phyloP scores from a whole-genome alignment of 2,329 filamentous ascomycete genomes.

The Zymoseptoria ardabiliae region DNA sequence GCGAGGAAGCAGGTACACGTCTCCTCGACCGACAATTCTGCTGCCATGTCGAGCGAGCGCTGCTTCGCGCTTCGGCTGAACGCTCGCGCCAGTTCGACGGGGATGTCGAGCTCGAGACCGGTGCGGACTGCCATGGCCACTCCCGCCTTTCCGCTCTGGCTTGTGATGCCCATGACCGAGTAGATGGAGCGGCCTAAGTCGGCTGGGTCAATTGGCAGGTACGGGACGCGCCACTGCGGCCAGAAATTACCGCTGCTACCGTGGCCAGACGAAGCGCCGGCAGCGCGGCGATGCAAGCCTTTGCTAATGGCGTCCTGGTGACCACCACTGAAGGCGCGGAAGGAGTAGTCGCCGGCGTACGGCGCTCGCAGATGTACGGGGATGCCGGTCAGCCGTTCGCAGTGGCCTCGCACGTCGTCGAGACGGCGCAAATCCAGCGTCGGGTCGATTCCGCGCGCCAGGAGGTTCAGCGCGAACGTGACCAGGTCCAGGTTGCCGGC shows the following conservation, averaged over 20 bases:
- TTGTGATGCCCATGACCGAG: neutral
- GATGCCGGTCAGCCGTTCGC: neutral
- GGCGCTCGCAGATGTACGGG: neutral
- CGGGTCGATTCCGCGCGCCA: neutral
- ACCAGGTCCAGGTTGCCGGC: slow-evolving; percentile 1
- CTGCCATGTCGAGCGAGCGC: too few relatives aligned
- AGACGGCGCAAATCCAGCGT: neutral
- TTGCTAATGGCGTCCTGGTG: slow-evolving; percentile 1
- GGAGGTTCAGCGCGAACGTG: neutral
- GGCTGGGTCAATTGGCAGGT: slow-evolving; percentile 1
- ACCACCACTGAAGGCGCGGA: neutral
- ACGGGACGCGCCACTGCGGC: neutral
- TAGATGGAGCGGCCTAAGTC: neutral
- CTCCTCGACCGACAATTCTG: too few relatives aligned
- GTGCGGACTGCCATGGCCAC: neutral
- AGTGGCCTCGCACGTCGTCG: neutral
- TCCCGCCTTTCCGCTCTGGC: slow-evolving; percentile 3
- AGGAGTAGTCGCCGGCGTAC: neutral
- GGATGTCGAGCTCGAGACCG: too few relatives aligned
- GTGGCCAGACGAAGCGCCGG: too few relatives aligned
- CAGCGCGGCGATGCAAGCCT: neutral
- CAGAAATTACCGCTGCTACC: neutral
- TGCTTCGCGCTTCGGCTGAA: too few relatives aligned
- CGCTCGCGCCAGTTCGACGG: too few relatives aligned
- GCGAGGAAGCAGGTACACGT: too few relatives aligned